Evolutionary conservation across 176 grass and related monocot species (phyloP).

Genomic region (Aegilops tauschii): DNA sequence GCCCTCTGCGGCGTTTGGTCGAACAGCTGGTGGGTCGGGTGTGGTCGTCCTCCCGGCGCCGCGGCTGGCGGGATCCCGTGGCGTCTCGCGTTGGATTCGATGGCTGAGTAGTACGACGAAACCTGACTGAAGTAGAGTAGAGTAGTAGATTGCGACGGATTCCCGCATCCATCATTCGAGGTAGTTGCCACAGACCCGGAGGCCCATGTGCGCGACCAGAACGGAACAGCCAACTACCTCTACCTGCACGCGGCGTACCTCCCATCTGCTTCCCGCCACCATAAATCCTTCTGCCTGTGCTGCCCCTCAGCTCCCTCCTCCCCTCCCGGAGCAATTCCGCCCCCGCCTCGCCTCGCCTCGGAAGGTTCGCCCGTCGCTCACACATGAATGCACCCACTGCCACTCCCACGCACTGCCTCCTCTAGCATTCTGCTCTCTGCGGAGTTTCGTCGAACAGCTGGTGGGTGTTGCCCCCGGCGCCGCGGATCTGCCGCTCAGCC

Average conservation of each 20-base stretch:
- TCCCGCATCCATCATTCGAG: too few relatives aligned
- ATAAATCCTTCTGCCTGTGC: slow-evolving; percentile 17
- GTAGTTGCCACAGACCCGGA: too few relatives aligned
- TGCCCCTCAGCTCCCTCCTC: not conserved
- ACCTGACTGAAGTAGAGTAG: too few relatives aligned
- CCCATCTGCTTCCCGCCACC: slow-evolving; percentile 24
- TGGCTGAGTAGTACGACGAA: too few relatives aligned
- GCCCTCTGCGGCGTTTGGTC: slow-evolving; percentile 32
- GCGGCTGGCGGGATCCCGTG: not conserved
- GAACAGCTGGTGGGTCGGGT: slow-evolving; percentile 12
- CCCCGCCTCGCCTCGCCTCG: not conserved
- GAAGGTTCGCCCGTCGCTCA: slow-evolving; percentile 26
- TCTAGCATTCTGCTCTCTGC: not conserved
- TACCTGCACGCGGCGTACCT: slow-evolving; percentile 25
- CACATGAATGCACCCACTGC: not conserved
- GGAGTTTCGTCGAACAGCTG: slow-evolving; percentile 32
- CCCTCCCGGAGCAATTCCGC: not conserved
- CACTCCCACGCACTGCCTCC: not conserved
- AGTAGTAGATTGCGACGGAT: too few relatives aligned
- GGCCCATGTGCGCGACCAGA: not conserved
- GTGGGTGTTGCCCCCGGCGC: not conserved
- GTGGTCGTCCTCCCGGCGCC: not conserved
- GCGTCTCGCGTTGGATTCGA: not conserved
- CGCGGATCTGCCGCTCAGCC: slow-evolving; percentile 26
- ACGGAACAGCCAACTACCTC: not conserved